phyloP scores from a whole-genome alignment of 805 yeast genomes.

The Brettanomyces anomalus region DNA sequence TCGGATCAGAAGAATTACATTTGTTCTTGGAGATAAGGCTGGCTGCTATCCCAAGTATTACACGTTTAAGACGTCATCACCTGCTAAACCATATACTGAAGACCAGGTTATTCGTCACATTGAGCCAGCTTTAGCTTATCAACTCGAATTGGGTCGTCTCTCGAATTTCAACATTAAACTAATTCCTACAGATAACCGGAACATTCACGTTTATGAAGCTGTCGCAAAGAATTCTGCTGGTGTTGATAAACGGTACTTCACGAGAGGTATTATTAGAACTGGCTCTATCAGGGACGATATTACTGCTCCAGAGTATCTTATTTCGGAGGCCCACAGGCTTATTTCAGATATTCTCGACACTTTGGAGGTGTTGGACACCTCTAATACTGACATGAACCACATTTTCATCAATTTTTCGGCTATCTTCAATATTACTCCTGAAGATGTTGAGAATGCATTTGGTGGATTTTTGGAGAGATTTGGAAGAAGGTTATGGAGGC shows the following conservation, averaged over 20 bases:
- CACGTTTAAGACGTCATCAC: slow-evolving; percentile 55
- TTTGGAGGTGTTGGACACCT: slow-evolving; percentile 85
- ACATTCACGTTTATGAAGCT: slow-evolving; percentile 95
- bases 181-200: slow-evolving; percentile 91
- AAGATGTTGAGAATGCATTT: slow-evolving; percentile 94
- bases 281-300: slow-evolving; percentile 92
- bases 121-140: slow-evolving; percentile 97
- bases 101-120: slow-evolving; percentile 94
- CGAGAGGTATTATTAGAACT: slow-evolving; percentile 95
- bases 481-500: slow-evolving; percentile 93
- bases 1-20: slow-evolving; percentile 85
- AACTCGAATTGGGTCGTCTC: slow-evolving; percentile 87
- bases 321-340: slow-evolving; percentile 91
- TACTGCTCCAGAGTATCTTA: slow-evolving; percentile 85
- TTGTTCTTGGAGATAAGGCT: slow-evolving; percentile 72
- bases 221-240: slow-evolving; percentile 83
- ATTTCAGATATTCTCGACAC: slow-evolving; percentile 96
- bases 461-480: slow-evolving; percentile 97
- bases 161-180: slow-evolving; percentile 94
- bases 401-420: slow-evolving; percentile 96
- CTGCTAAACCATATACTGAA: slow-evolving; percentile 73
- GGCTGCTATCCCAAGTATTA: slow-evolving; percentile 93
- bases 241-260: slow-evolving; percentile 90
- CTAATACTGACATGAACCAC: slow-evolving; percentile 93
- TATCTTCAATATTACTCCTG: slow-evolving; percentile 87